phyloP scores from a whole-genome alignment of 495 filamentous ascomycete genomes.

The Trypethelium eluteriae region DNA sequence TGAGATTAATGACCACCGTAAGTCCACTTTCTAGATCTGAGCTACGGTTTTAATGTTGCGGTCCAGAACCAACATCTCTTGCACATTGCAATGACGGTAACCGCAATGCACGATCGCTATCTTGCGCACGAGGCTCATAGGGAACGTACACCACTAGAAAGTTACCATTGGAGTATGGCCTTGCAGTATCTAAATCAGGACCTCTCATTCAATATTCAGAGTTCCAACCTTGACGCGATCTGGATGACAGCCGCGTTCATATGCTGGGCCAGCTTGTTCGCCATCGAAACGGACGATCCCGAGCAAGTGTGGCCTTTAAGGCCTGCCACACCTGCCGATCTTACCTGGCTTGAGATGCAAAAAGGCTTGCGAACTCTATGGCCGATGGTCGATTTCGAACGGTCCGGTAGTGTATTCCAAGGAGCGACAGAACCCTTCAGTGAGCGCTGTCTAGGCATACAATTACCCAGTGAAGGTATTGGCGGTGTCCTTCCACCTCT shows the following conservation, averaged over 20 bases:
- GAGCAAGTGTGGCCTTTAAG: conserved; percentile 5
- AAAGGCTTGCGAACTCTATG: not conserved
- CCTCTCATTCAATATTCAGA: not conserved
- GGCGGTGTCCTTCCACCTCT: not conserved
- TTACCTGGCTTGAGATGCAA: not conserved
- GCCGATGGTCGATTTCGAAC: not conserved
- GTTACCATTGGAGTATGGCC: not conserved
- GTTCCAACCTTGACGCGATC: not conserved
- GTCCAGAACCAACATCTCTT: conserved; percentile 1
- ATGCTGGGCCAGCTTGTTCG: not conserved
- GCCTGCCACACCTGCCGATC: not conserved
- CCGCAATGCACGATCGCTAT: conserved; percentile 4
- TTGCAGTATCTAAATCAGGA: not conserved
- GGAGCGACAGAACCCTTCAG: not conserved
- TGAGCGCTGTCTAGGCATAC: not conserved
- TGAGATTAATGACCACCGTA: conserved; percentile 6
- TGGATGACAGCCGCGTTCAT: conserved; percentile 5
- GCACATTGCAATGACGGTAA: not conserved
- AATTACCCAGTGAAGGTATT: not conserved
- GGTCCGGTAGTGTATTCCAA: not conserved
- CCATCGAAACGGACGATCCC: not conserved
- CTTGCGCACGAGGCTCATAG: not conserved
- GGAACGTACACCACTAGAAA: not conserved
- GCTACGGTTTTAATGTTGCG: not conserved
- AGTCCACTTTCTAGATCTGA: not conserved